These are phyloP conservation scores for Ganoderma resinaceum DNA, from an alignment of 1,284 basidiomycete species.

Conservation along the genomic window DNA sequence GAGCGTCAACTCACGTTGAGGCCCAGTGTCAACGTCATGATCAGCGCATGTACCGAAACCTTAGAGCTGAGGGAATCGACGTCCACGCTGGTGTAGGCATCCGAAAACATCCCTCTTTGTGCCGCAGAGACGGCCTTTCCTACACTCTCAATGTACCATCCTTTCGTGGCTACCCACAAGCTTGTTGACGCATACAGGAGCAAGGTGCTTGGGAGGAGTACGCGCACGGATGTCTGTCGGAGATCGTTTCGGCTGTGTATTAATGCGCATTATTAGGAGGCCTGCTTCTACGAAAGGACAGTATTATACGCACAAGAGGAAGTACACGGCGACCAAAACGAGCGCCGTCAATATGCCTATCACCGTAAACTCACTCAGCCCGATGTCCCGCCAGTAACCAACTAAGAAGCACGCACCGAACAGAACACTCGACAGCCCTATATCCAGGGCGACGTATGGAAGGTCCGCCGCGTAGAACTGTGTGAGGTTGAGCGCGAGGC, in stretches of 20 bases:
- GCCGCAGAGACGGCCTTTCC: not conserved
- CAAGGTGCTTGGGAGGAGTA: not conserved
- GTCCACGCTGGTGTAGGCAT: not conserved
- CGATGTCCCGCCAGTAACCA: not conserved
- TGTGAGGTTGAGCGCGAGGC: slow-evolving; percentile 1
- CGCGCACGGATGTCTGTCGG: slow-evolving; percentile 1
- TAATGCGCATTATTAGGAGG: not conserved
- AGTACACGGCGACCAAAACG: not conserved
- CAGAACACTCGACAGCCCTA: not conserved
- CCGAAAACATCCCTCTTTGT: not conserved
- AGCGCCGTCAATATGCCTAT: not conserved
- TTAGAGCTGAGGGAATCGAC: not conserved
- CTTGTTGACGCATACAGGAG: not conserved
- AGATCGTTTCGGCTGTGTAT: not conserved
- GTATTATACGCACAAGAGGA: not conserved
- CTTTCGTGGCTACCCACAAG: not conserved
- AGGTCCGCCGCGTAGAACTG: slow-evolving; percentile 4
- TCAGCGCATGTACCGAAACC: not conserved
- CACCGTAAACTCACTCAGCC: too few relatives aligned
- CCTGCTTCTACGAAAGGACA: not conserved
- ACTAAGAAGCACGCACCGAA: not conserved
- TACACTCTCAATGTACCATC: not conserved
- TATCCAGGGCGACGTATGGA: not conserved
- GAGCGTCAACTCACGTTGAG: not conserved
- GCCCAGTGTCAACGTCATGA: slow-evolving; percentile 2